These are phyloP conservation scores for Cyclotella atomus DNA, from an alignment of 108 stramenopile genomes.

Conservation along the genomic window DNA sequence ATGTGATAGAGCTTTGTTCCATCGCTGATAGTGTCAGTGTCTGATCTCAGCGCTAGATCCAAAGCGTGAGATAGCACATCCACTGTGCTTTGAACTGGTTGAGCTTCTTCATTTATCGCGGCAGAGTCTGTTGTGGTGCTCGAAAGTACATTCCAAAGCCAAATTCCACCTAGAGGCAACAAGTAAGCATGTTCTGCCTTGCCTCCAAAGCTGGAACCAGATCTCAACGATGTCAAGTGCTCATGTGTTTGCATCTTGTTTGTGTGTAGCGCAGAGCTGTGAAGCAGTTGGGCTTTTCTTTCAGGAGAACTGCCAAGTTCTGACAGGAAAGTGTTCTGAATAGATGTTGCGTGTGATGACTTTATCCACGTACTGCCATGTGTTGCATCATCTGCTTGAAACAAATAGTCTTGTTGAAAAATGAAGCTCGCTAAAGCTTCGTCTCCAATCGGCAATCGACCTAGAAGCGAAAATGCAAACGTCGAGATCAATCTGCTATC, in stretches of 20 bases:
- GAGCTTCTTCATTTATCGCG: constrained; percentile 9
- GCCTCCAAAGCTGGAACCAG: constrained; percentile 22
- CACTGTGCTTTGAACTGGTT: constrained; percentile 38
- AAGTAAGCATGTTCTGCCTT: constrained; percentile 12
- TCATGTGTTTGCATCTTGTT: background rate
- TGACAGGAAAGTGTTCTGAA: constrained; percentile 29
- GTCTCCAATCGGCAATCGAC: constrained; percentile 63
- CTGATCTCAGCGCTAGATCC: constrained; percentile 55
- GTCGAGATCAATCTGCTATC: constrained; percentile 34
- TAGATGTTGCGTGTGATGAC: background rate
- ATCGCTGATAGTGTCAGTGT: constrained; percentile 33
- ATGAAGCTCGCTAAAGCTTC: constrained; percentile 69
- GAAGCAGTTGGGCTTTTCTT: constrained; percentile 28
- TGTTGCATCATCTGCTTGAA: constrained; percentile 2
- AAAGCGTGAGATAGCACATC: constrained; percentile 54
- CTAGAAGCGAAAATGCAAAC: constrained; percentile 66
- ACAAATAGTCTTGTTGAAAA: constrained; percentile 56
- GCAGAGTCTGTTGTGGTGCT: constrained; percentile 22
- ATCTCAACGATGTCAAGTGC: constrained; percentile 32
- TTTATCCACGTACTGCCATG: background rate
- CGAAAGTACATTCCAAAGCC: constrained; percentile 79
- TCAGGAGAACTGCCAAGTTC: constrained; percentile 21
- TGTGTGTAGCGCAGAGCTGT: constrained; percentile 33
- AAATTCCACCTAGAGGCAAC: constrained; percentile 66
- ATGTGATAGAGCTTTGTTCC: constrained; percentile 84